Evolutionary conservation across 805 yeast genomes (phyloP).

Genomic region (Kurtzmaniella fragi): DNA sequence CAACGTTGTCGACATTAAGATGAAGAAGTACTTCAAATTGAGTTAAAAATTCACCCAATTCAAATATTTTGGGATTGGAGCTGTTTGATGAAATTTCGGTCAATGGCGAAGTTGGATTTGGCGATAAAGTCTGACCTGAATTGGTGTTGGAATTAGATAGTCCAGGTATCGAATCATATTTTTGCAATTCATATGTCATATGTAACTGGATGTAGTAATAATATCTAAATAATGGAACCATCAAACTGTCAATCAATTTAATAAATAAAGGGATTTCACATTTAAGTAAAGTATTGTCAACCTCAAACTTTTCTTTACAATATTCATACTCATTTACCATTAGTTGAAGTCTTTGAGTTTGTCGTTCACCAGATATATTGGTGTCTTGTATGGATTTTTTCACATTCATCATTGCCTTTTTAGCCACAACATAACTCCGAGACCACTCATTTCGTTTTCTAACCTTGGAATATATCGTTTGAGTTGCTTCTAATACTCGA

Average conservation of each 20-base stretch:
- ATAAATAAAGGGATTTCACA: conserved; percentile 44
- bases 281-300: conserved; percentile 34
- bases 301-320: conserved; percentile 22
- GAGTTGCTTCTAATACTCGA: no score
- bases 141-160: conserved; percentile 5
- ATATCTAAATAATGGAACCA: conserved; percentile 25
- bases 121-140: neutral
- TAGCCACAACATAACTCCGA: neutral
- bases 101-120: no score
- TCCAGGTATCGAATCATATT: conserved; percentile 14
- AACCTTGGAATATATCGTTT: neutral
- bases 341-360: neutral
- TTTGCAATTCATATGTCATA: conserved; percentile 23
- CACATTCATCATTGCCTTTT: conserved; percentile 1
- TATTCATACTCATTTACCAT: conserved; percentile 6
- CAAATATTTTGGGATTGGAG: no score
- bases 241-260: conserved; percentile 21
- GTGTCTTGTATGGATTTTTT: neutral
- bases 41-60: neutral
- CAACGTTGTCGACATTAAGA: conserved; percentile 9
- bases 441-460: neutral
- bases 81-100: conserved; percentile 2
- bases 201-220: conserved; percentile 36
- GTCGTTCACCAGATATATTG: neutral
- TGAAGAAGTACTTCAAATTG: conserved; percentile 3